These are phyloP conservation scores for Centaurea solstitialis DNA, from an alignment of 129 eudicot genomes.

Conservation along the genomic window DNA sequence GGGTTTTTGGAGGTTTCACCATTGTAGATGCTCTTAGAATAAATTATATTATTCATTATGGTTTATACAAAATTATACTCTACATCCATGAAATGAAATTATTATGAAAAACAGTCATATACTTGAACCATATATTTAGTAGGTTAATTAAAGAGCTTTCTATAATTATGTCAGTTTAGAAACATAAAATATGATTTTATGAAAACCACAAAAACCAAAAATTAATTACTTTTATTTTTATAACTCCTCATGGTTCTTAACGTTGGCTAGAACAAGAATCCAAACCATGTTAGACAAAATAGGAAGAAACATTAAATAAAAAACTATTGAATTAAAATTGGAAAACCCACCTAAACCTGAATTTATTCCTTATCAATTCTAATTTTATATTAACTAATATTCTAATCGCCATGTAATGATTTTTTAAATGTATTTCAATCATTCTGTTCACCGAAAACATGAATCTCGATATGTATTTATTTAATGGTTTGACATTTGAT, in stretches of 20 bases:
- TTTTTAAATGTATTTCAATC: neutral
- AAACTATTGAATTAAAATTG: neutral
- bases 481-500: neutral
- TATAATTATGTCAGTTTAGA: no score
- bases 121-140: no score
- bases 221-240: neutral
- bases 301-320: neutral
- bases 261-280: constrained; percentile 21
- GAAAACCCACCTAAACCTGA: constrained; percentile 24
- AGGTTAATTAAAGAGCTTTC: no score
- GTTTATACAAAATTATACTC: no score
- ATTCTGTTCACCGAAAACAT: neutral
- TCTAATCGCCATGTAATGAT: neutral
- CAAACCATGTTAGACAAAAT: constrained; percentile 23
- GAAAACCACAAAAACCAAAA: neutral
- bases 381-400: neutral
- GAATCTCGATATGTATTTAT: neutral
- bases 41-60: no score
- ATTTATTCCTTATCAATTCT: constrained; percentile 17
- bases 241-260: constrained; percentile 9
- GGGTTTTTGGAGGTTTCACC: no score
- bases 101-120: no score
- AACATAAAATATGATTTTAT: no score
- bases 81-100: no score
- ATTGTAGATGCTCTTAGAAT: no score